Conservation (phyloP, 75 land plant species). For the Adiantum capillusveneris region DNA sequence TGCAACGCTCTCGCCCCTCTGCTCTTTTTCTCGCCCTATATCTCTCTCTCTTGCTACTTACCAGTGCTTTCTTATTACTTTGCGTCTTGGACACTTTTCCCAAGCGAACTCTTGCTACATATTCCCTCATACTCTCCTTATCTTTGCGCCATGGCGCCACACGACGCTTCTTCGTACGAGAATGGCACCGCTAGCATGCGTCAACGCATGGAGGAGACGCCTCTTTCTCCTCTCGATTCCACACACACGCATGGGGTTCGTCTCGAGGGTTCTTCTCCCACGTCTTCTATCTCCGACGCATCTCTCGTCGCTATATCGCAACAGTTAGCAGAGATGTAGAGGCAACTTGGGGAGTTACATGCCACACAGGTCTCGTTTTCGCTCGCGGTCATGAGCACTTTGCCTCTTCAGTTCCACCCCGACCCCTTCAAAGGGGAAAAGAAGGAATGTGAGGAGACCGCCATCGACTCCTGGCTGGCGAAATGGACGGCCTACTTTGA, state of each 20-base stretch:
- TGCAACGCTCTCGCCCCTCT: too few relatives aligned
- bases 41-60: too few relatives aligned
- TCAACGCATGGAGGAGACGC: too few relatives aligned
- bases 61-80: too few relatives aligned
- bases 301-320: neutral
- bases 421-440: neutral
- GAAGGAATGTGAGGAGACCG: neutral
- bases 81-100: too few relatives aligned
- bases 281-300: neutral
- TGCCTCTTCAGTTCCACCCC: neutral
- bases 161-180: too few relatives aligned
- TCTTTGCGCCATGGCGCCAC: too few relatives aligned
- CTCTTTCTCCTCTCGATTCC: too few relatives aligned
- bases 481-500: neutral
- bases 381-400: neutral
- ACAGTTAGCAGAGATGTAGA: neutral
- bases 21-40: too few relatives aligned
- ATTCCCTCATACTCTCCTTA: too few relatives aligned
- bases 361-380: neutral
- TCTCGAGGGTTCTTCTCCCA: neutral
- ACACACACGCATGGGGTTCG: neutral
- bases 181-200: too few relatives aligned
- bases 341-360: neutral
- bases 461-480: neutral
- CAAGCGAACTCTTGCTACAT: too few relatives aligned